Evolutionary conservation across 768 basidiomycete genomes (phyloP), one percentile per base, ranked within the genome.

Genomic region (Amanita thiersii): DNA sequence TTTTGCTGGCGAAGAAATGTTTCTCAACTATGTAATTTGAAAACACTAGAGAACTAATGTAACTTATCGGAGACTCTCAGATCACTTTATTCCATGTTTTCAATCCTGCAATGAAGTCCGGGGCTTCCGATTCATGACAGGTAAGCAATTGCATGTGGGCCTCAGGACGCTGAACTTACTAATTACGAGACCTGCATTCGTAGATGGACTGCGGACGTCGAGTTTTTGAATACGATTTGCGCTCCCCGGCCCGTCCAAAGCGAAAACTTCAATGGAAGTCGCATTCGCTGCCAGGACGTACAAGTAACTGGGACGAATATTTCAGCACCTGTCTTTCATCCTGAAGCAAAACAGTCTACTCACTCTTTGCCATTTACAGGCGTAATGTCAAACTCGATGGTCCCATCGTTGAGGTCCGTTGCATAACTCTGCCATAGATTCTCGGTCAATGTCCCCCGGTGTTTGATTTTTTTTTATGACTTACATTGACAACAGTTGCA

Each of bases 361-460:
- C 35, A 65, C 66, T 69, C 67, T 19, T 63, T 63, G 2, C 50
- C 49, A 6, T 56, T 57, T 28, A 72, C 53, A 2, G 61, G 53
- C 7, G 62, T 66, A 23, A 69, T 54, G 31, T 63, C 65, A 32
- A 63, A 62, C 51, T 70, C 68, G 29, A 69, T 63, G n/a, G 65
- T 64, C 9, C 57, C 64, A 7, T 30, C 39, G 19, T 31, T n/a
- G 8, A 31, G 6, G 18, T 32, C 29, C 12, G 30, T 15, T 24
- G 21, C 7, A 20, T 30, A 19, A 18, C 28, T 40, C 39, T 31
- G 30, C 10, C 8, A 30, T 18, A 38, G 11, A 21, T 5, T 4
- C 9, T 40, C n/a, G 23, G 39, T 2, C 14, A 30, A 12, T 15
- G 11, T 10, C 18, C n/a, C n/a, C n/a, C n/a, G n/a, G n/a, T n/a